A percentile compares a stretch with the other conserved stretches of the same genome.
phyloP scores from a whole-genome alignment of 106 monocot genomes.

The Alisma plantagoaquatica region DNA sequence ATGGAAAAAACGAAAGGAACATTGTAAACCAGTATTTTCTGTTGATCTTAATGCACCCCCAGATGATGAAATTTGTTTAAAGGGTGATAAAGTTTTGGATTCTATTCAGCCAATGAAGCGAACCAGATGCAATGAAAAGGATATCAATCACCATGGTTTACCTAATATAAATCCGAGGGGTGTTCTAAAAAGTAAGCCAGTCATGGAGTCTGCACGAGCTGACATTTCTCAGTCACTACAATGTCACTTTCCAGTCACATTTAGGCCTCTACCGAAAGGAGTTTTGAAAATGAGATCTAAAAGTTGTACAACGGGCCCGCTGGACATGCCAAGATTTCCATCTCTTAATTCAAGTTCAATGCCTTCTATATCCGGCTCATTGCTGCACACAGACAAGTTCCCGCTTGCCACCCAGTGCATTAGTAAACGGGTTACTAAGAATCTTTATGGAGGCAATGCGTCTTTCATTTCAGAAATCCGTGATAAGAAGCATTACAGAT shows the following conservation, averaged over 20 bases:
- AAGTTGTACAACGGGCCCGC: conserved; percentile 2
- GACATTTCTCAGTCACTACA: conserved; percentile 13
- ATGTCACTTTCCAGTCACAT: conserved; percentile 12
- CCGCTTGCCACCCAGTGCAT: conserved; percentile 12
- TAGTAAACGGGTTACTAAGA: conserved; percentile 14
- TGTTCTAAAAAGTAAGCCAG: conserved; percentile 43
- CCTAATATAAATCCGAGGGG: conserved; percentile 44
- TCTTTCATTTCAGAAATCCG: conserved; percentile 8
- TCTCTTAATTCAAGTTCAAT: conserved; percentile 10
- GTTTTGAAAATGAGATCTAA: conserved; percentile 72
- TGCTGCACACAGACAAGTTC: conserved; percentile 11
- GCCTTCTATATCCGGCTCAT: conserved; percentile 8
- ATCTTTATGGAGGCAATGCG: conserved; percentile 9
- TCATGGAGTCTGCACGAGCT: conserved; percentile 18
- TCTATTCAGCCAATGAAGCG: conserved; percentile 26
- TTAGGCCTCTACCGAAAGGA: conserved; percentile 49
- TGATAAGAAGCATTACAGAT: no score
- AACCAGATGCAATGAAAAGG: conserved; percentile 17
- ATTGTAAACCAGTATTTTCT: conserved; percentile 36
- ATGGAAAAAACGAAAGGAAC: conserved; percentile 33
- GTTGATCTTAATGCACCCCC: conserved; percentile 79
- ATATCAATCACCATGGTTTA: conserved; percentile 1
- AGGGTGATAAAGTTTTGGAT: conserved; percentile 15
- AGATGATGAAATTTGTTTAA: conserved; percentile 33
- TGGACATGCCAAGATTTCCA: conserved; percentile 1